Evolutionary conservation across 805 yeast genomes (phyloP), one percentile per base, ranked within the genome.

Genomic region (Ogataea corticis): DNA sequence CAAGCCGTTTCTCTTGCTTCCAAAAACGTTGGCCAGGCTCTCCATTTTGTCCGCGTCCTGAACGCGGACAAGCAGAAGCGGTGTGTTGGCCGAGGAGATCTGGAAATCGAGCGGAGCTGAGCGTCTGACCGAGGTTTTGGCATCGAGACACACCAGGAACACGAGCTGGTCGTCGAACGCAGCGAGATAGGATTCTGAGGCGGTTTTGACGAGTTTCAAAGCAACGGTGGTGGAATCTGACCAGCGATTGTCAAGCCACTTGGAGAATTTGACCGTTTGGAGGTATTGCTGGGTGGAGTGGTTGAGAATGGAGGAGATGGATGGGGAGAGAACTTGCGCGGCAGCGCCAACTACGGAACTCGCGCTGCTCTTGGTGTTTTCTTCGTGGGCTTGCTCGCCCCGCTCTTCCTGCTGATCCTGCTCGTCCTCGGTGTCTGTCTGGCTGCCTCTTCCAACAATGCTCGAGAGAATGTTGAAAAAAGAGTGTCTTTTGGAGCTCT

Each of bases 221-320:
- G 50, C 49, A 13, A 54, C 54, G 7, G 18, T 29, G 2, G 41
- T 32, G 6, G 46, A 35, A 13, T 48, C 52, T 2, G 61, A 39
- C 71, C 72, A 67, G n/a, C 44, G 44, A n/a, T 49, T 38, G 11
- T 35, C 35, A 11, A 14, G 31, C 69, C 70, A 66, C 33, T 43
- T 46, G 6, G 64, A 60, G 27, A 57, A 45, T 33, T 55, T 54
- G 2, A 62, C 59, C 16, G 51, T 47, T 36, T 60, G 59, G 19
- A 56, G 39, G 17, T 48, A 53, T 23, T 52, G 36, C 10, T 51
- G 54, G n/a, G 38, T 49, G 17, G 46, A 34, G 11, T 44, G 38
- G n/a, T 28, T 18, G 13, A 56, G 33, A 12, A 55, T 43, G 2
- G 16, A 30, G 4, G 23, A 21, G 3, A 37, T 21, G 15, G 31